phyloP scores from a whole-genome alignment of 2,329 filamentous ascomycete genomes.

The Xylariaceae sp. region DNA sequence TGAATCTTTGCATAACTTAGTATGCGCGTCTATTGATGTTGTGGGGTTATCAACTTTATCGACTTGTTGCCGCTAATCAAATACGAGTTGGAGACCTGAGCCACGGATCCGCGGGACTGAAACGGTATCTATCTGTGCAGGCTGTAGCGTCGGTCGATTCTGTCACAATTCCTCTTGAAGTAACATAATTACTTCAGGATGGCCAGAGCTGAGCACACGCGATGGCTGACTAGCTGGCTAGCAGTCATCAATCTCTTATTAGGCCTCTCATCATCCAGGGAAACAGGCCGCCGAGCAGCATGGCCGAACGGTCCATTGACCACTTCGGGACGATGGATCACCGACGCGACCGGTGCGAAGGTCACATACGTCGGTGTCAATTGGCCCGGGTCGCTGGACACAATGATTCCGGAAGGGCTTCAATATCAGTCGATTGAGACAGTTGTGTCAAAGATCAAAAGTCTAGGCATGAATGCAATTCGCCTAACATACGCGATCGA shows the following conservation, averaged over 20 bases:
- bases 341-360: conserved; percentile 50
- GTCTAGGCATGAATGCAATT: conserved; percentile 68
- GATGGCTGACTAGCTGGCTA: conserved; percentile 17
- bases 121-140: conserved; percentile 16
- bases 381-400: conserved; percentile 66
- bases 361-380: conserved; percentile 64
- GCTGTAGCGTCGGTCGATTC: conserved; percentile 6
- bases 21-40: conserved; percentile 12
- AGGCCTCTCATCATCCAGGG: not conserved
- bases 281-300: conserved; percentile 12
- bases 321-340: conserved; percentile 51
- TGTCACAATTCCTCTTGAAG: not conserved
- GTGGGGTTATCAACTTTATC: conserved; percentile 8
- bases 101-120: conserved; percentile 25
- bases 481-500: conserved; percentile 69
- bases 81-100: conserved; percentile 7
- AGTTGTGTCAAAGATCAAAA: conserved; percentile 63
- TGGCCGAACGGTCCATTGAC: conserved; percentile 54
- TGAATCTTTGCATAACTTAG: too few species aligned
- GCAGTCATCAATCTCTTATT: conserved; percentile 4
- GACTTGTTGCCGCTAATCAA: conserved; percentile 17
- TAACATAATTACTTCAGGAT: conserved; percentile 1
- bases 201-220: not conserved
- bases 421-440: conserved; percentile 65
- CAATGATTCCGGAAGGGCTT: conserved; percentile 70